Evolutionary conservation across 306 rosid species (phyloP), one percentile per base, ranked within the genome.

Genomic region (Abrus pulchellus): DNA sequence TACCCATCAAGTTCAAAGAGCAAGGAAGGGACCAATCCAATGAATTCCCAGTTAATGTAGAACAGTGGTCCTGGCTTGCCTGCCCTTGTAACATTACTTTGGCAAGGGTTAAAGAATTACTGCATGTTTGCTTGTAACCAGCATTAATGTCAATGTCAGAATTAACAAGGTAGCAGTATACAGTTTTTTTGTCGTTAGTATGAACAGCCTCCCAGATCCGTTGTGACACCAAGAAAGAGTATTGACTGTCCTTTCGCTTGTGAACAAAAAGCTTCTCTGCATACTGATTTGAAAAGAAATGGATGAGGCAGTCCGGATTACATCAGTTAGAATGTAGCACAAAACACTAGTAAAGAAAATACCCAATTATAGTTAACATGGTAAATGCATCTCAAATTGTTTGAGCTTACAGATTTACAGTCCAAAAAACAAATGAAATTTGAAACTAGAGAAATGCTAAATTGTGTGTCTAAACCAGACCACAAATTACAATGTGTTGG

Each of bases 181-280:
- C 94, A 33, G 94, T 92, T 77, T 96, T 96, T 84, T 93, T 96
- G 90, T 96, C 98, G 12, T 93, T 96, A 11, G 93, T 80, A 54
- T 89, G 91, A 68, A 93, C 97, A 57, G 91, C 94, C 78, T 93
- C 99, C 98, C 97, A 93, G 52, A 96, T 89, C 80, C 90, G 97
- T 75, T 86, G 99, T 34, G 97, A 92, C 79, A 93, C 89, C 70
- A 90, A 50, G 68, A 88, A 84, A 54, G 80, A 88, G 84, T 87
- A 90, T 55, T 95, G 98, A 68, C 78, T 87, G 76, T 96, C 98
- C 86, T 89, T 96, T 5, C 89, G 93, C 85, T 76, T 96, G 77
- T 90, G 93, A 63, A 90, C 93, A 74, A 93, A 96, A 83, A 88
- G 80, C 89, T 96, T 96, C 75, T 96, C 99, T 11, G 98, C 99